Evolutionary conservation across 2,329 filamentous ascomycete species (phyloP), one percentile per base, ranked within the genome.

Genomic region (Colletotrichum nymphaeae): DNA sequence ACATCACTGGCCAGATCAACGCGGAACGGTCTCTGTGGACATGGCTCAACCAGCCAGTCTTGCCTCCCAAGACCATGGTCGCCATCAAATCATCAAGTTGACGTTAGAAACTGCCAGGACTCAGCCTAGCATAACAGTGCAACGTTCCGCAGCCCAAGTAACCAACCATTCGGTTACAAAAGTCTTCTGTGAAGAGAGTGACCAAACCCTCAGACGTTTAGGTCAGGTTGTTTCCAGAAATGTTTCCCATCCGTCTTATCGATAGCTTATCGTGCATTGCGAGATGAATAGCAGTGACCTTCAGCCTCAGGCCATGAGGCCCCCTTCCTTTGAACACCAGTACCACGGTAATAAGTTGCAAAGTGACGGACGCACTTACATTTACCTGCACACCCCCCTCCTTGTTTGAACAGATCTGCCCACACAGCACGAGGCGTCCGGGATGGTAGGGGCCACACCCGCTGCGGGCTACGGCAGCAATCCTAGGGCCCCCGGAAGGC

Each of bases 251-350:
- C 46, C 24, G n/a, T 28, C 69, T 73, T 71, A 73, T 73, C 71
- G 70, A 73, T 62, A 65, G 60, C 60, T 71, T 71, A 66, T 73
- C 71, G 56, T 32, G 22, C 12, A 49, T 57, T 57, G 52, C 52
- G 37, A 52, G 49, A 52, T 65, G 49, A 56, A 32, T 65, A n/a
- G 14, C 19, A 42, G 37, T 42, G 16, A 19, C 37, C 53, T 57
- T n/a, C n/a, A 12, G 70, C 70, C 70, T 73, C 55, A 73, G 70
- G 70, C 70, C 59, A 73, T 64, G 30, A 49, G 37, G 53, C 14
- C 22, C 49, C n/a, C 62, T 57, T 55, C 28, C 57, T 52, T 52
- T 57, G 35, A 22, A 26, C 8, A 22, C 24, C 49, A 9, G 35
- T 32, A 22, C 37, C 37, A 42, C 37, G 37, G 37, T 42, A 19